These are phyloP conservation scores for Pseudognaphalium luteoalbum DNA, from an alignment of 129 eudicot genomes.

Conservation along the genomic window DNA sequence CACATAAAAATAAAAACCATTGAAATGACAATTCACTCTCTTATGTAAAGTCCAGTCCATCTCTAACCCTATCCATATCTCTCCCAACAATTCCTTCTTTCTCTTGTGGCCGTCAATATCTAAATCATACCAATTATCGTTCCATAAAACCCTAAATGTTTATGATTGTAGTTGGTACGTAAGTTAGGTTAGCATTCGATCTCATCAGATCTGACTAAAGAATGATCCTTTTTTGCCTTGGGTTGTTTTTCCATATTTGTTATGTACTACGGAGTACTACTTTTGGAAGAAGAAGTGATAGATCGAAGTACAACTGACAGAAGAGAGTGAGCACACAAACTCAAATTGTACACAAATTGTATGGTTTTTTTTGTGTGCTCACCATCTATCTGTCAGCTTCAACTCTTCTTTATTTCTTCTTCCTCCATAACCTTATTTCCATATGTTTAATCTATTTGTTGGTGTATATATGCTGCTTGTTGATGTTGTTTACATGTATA, in stretches of 20 bases:
- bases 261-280: not conserved
- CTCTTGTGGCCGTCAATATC: no score
- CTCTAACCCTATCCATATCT: no score
- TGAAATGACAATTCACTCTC: no score
- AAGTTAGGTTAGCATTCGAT: not conserved
- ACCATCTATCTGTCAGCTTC: not conserved
- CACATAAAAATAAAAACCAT: no score
- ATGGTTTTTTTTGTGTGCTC: not conserved
- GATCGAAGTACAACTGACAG: not conserved
- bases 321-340: slow-evolving; percentile 5
- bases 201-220: not conserved
- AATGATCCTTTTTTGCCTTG: not conserved
- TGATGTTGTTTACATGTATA: not conserved
- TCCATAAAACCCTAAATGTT: not conserved
- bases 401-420: not conserved
- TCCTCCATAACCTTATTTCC: not conserved
- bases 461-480: not conserved
- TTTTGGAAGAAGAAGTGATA: not conserved
- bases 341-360: not conserved
- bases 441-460: not conserved
- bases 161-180: not conserved
- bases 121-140: no score
- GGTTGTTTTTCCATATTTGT: not conserved
- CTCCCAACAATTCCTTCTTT: no score
- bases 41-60: no score